These are phyloP conservation scores for Roridomyces roridus DNA, from an alignment of 768 basidiomycete genomes.

Conservation along the genomic window DNA sequence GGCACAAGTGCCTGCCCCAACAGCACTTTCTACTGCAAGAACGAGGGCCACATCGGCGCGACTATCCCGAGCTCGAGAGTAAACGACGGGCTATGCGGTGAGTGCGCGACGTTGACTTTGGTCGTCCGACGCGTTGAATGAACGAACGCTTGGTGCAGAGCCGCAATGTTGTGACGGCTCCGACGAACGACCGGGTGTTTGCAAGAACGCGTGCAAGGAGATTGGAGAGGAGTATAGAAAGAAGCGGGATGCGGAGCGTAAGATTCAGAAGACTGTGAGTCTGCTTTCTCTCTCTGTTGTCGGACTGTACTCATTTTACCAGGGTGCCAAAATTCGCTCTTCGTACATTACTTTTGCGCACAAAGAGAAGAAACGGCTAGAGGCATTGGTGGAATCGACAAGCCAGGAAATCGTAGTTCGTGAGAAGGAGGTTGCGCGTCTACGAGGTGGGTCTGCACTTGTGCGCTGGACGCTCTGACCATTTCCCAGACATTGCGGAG, in stretches of 20 bases:
- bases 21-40: slow-evolving; percentile 81
- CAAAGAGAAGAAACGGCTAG: slow-evolving; percentile 87
- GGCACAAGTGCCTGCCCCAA: slow-evolving; percentile 87
- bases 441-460: slow-evolving; percentile 58
- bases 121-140: neutral
- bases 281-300: neutral
- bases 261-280: slow-evolving; percentile 80
- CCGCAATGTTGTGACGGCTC: slow-evolving; percentile 95
- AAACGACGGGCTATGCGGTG: slow-evolving; percentile 93
- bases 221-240: slow-evolving; percentile 74
- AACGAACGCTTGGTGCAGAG: slow-evolving; percentile 57
- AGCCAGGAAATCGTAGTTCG: slow-evolving; percentile 63
- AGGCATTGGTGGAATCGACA: slow-evolving; percentile 61
- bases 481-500: slow-evolving; percentile 71
- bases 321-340: slow-evolving; percentile 93
- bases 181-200: slow-evolving; percentile 85
- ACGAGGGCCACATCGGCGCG: slow-evolving; percentile 86
- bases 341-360: slow-evolving; percentile 87
- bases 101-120: slow-evolving; percentile 30
- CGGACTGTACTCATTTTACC: slow-evolving; percentile 2
- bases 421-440: slow-evolving; percentile 74
- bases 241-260: slow-evolving; percentile 74
- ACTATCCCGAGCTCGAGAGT: slow-evolving; percentile 83
- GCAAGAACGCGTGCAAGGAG: slow-evolving; percentile 77
- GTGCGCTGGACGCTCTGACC: neutral